Percentiles rank a stretch among this genome's conserved stretches.
These are phyloP conservation scores for Oryza nivara DNA, from an alignment of 176 grass and related monocot species.

Conservation along the genomic window DNA sequence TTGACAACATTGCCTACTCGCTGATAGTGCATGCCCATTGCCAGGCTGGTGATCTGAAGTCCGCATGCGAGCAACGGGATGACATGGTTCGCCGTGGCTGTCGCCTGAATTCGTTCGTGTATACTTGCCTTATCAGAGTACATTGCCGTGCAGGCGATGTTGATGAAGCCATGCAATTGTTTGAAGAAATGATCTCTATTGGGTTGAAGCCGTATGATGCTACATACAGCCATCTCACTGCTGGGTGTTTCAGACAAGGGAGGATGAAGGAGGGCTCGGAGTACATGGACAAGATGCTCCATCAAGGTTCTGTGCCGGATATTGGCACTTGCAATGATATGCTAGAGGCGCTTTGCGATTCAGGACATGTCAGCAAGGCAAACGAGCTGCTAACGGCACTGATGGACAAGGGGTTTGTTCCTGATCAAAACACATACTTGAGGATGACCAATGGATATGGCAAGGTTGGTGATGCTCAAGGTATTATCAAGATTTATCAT, in stretches of 20 bases:
- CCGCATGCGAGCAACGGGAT: conserved; percentile 39
- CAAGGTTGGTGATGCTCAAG: conserved; percentile 43
- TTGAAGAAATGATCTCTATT: conserved; percentile 69
- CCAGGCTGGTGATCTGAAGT: conserved; percentile 46
- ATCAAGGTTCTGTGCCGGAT: conserved; percentile 56
- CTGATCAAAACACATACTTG: conserved; percentile 55
- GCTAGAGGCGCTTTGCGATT: conserved; percentile 43
- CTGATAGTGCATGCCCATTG: conserved; percentile 61
- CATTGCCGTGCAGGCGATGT: conserved; percentile 38
- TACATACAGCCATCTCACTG: conserved; percentile 66
- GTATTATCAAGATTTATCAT: conserved; percentile 66
- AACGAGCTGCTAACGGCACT: conserved; percentile 52
- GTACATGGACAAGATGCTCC: conserved; percentile 66
- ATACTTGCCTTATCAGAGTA: conserved; percentile 66
- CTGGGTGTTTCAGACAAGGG: conserved; percentile 52
- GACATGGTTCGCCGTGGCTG: conserved; percentile 65
- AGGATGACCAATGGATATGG: conserved; percentile 61
- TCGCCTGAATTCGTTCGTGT: conserved; percentile 65
- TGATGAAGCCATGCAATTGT: conserved; percentile 41
- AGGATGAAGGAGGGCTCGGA: conserved; percentile 43
- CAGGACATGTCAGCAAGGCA: conserved; percentile 58
- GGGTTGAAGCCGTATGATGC: conserved; percentile 71
- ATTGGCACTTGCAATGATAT: conserved; percentile 50
- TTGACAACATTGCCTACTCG: conserved; percentile 64
- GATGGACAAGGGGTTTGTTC: conserved; percentile 61